Evolutionary conservation across 257 asterid genomes (phyloP).

Genomic region (Fraxinus pennsylvanica): DNA sequence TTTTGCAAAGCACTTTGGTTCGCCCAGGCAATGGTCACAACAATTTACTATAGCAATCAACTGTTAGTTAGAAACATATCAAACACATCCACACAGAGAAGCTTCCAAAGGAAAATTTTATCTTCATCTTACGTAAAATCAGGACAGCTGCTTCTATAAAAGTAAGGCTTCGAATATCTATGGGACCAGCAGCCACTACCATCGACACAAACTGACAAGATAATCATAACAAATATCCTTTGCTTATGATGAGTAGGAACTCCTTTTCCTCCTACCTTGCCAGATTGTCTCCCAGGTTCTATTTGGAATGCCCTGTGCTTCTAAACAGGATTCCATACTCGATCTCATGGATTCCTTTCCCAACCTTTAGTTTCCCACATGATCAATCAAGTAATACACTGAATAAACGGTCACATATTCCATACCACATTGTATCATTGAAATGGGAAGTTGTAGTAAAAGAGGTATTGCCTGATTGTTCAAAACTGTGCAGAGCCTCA

Average conservation of each 20-base stretch:
- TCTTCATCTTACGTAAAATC: too few species aligned
- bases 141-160: too few species aligned
- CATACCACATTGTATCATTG: background rate
- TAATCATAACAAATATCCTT: background rate
- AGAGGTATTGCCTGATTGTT: conserved; percentile 61
- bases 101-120: too few species aligned
- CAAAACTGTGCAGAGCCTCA: conserved; percentile 62
- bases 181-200: too few species aligned
- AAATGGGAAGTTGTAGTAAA: conserved; percentile 7
- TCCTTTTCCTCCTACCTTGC: background rate
- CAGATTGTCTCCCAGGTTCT: background rate
- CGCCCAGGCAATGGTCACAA: background rate
- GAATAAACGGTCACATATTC: background rate
- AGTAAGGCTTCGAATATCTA: too few species aligned
- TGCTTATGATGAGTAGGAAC: background rate
- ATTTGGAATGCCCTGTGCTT: background rate
- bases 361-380: background rate
- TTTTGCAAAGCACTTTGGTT: background rate
- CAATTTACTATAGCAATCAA: background rate
- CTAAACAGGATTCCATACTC: too few species aligned
- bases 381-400: background rate
- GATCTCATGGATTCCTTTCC: background rate
- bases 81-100: too few species aligned
- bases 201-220: too few species aligned
- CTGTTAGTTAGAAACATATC: too few species aligned